These are phyloP conservation scores for Microbotryum violaceum DNA, from an alignment of 1,284 basidiomycete species.

Conservation along the genomic window DNA sequence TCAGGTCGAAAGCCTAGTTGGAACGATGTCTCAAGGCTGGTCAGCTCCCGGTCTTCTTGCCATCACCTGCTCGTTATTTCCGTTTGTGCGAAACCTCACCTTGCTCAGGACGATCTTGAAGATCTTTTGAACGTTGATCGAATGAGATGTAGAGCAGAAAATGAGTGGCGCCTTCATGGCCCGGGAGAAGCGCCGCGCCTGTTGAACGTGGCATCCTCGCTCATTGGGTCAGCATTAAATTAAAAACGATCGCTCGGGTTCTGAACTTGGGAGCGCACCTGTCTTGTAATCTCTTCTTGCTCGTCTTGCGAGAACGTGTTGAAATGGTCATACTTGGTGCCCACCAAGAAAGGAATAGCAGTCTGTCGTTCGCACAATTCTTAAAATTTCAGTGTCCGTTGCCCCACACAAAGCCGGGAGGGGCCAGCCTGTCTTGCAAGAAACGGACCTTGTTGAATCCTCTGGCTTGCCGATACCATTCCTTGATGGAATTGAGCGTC, in stretches of 20 bases:
- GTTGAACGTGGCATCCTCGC: constrained; percentile 9
- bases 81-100: constrained; percentile 32
- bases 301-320: constrained; percentile 91
- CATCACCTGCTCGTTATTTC: constrained; percentile 44
- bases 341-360: constrained; percentile 86
- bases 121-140: constrained; percentile 96
- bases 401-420: neutral
- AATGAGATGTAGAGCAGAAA: constrained; percentile 94
- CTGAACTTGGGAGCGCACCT: constrained; percentile 48
- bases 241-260: no score
- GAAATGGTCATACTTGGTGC: constrained; percentile 96
- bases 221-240: neutral
- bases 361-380: constrained; percentile 51
- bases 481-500: constrained; percentile 94
- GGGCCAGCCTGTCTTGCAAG: neutral
- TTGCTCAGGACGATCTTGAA: constrained; percentile 93
- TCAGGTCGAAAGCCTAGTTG: constrained; percentile 63
- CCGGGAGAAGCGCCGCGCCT: constrained; percentile 91
- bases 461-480: constrained; percentile 96
- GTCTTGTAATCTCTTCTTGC: constrained; percentile 97
- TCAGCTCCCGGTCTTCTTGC: neutral
- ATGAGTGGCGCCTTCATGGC: constrained; percentile 98
- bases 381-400: neutral
- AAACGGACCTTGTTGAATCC: constrained; percentile 87
- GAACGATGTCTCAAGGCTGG: neutral